Base-by-base conservation (phyloP, 2,329 filamentous ascomycete genomes). In the Epichloe sylvatica region DNA sequence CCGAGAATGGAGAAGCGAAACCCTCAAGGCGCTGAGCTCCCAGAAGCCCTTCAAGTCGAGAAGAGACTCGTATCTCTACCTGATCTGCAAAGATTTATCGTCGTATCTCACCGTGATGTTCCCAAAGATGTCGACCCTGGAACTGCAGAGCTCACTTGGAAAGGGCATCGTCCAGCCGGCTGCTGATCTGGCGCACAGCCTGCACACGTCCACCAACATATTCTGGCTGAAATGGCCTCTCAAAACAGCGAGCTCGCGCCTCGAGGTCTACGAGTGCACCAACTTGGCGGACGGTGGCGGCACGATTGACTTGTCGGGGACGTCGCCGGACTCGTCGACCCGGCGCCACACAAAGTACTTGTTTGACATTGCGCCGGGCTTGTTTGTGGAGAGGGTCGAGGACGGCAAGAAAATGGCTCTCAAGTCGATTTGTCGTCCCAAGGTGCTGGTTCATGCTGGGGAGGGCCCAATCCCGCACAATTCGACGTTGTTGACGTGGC, bases 191-290 rank as follows among this genome's bases (percentile, higher is more conserved):
- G 64, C 60, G 2, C 65, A 67, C 49, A 59, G 57, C 45, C 56
- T 67, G n/a, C 64, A 67, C 21, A 56, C 66, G 5, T 61, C 65
- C 4, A 53, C 60, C 17, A 64, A 57, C 45, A 53, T 66, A 33
- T 67, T 57, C 52, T 64, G 64, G 12, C 53, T 67, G 25, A 67
- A 67, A 41, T 67, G 65, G 65, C 64, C 65, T 7, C 62, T 64
- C 37, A 60, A 64, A 35, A 64, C 59, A 25, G 64, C 65, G 1
- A 56, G 62, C n/a, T 56, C 62, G 11, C 60, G 65, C 34, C 52
- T 67, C 2, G 65, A 67, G 49, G 60, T 64, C 9, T 67, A 67
- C 48, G 64, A 67, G 44, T 67, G 65, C 47, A 53, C 63, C 45
- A 63, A 67, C 46, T 56, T 67, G 33, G 62, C 64, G 3, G 62